phyloP scores from a whole-genome alignment of 1,284 basidiomycete species.

The Malassezia furfur region DNA sequence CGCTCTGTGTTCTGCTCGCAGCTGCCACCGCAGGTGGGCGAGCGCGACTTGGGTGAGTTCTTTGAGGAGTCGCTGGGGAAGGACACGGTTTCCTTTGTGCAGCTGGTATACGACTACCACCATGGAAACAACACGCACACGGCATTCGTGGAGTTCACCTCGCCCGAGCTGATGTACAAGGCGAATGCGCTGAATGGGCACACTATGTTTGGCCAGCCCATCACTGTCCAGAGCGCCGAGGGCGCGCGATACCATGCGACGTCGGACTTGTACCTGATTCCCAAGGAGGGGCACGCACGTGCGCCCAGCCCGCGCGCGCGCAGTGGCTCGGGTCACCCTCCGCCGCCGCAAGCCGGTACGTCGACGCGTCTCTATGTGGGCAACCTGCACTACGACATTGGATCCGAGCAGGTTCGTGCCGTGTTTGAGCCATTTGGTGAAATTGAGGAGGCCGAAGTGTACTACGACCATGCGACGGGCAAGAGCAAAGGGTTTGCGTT shows the following conservation, averaged over 20 bases:
- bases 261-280: slow-evolving; percentile 8
- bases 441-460: slow-evolving; percentile 94
- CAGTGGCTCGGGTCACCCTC: slow-evolving; percentile 7
- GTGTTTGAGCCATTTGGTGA: slow-evolving; percentile 98
- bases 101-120: slow-evolving; percentile 85
- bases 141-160: slow-evolving; percentile 90
- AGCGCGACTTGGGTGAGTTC: slow-evolving; percentile 91
- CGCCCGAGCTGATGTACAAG: slow-evolving; percentile 78
- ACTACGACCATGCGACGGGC: slow-evolving; percentile 77
- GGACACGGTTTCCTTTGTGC: slow-evolving; percentile 80
- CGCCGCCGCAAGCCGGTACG: slow-evolving; percentile 49
- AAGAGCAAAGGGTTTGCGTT: slow-evolving; percentile 97
- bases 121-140: slow-evolving; percentile 90
- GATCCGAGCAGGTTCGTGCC: slow-evolving; percentile 88
- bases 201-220: slow-evolving; percentile 92
- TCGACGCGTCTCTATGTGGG: slow-evolving; percentile 81
- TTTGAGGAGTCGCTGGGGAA: slow-evolving; percentile 91
- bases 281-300: slow-evolving; percentile 1
- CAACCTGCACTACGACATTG: slow-evolving; percentile 89
- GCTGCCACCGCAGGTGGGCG: slow-evolving; percentile 85
- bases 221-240: slow-evolving; percentile 90
- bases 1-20: slow-evolving; percentile 97
- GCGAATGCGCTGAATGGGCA: slow-evolving; percentile 82
- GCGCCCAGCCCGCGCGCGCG: background rate
- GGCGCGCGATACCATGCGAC: slow-evolving; percentile 58